Evolutionary conservation across 805 yeast species (phyloP), one percentile per base, ranked within the genome.

Genomic region (Pichia phayaonensis): DNA sequence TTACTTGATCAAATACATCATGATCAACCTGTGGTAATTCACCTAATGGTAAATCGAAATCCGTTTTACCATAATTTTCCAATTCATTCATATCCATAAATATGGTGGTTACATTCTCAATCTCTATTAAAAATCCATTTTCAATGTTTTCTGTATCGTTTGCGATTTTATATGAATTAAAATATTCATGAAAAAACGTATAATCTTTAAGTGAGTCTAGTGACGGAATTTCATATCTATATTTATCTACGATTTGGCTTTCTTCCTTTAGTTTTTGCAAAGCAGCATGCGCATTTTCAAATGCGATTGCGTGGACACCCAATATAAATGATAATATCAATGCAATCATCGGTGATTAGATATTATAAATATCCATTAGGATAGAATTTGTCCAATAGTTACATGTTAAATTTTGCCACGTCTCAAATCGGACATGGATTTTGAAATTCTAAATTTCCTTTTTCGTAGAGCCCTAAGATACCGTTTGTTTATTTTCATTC

Each of bases 181-280:
- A 46, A n/a, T 46, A 46, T 18, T 45, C 46, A 40, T 50, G 49
- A 22, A 50, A 50, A 12, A 46, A 50, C 22, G 49, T 50, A 20
- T 36, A 31, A 12, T 26, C 21, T 4, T 8, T 26, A 8, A 22
- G 11, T 8, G 10, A n/a, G n/a, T 24, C 21, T n/a, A 16, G 5
- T 15, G 38, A 27, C 16, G 38, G 38, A 8, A 31, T 20, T 12
- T 45, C 22, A 21, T 49, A 49, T 1, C 27, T 31, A 23, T 49
- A 49, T 16, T 39, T 34, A 21, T 40, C 22, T 8, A 29, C 34
- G 1, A 13, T 41, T n/a, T 36, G 18, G 22, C n/a, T 27, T 21
- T 44, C 7, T 34, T 44, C 13, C 22, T 49, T 49, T 6, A 49
- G 40, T 21, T 10, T 21, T 21, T 31, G 20, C 20, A 49, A 21